Evolutionary conservation across 345 rosid genomes (phyloP), one percentile per base, ranked within the genome.

Genomic region (Clarkia xantiana): DNA sequence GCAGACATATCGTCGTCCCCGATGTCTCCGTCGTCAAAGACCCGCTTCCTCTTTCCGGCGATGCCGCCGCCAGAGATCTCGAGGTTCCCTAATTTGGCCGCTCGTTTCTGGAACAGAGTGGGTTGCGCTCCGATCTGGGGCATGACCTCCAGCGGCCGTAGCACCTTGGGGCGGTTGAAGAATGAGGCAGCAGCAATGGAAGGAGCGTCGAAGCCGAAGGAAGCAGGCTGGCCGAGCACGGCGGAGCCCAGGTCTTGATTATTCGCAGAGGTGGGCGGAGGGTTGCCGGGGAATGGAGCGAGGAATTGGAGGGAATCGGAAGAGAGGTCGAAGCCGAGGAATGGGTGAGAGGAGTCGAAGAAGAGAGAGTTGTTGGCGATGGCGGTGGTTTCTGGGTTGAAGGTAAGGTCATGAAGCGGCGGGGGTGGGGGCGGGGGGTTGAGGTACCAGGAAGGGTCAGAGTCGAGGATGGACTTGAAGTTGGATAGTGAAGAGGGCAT

Each of bases 41-140:
- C 59, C 59, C 64, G 54, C 53, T 60, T 62, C 62, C 59, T 64
- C 53, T 29, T 29, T 29, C 36, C 36, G 9, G 36, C 8, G 1
- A 29, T 29, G 9, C 9, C 36, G 9, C 45, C 40, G 44, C 55
- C 54, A 47, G 62, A 48, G 40, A 63, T 70, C 29, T 55, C 64
- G 19, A 69, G 62, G 22, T 49, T 45, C 47, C 53, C 43, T 20
- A 54, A 25, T 68, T 74, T 63, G 14, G 78, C 80, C 7, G 94
- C 87, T 47, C 94, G 72, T 62, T 84, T 84, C 72, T 81, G 91
- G 50, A 88, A 88, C 73, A 88, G 68, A 59, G 86, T 84, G 18
- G 82, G 84, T 29, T 73, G 89, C 0, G 76, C 74, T 45, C 75
- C 81, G 51, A 65, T 58, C 9, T 77, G 68, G 14, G 89, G 75